A percentile compares a stretch with the other conserved stretches of the same genome.
phyloP scores from a whole-genome alignment of 495 filamentous ascomycete genomes.

The Xylaria grammica region DNA sequence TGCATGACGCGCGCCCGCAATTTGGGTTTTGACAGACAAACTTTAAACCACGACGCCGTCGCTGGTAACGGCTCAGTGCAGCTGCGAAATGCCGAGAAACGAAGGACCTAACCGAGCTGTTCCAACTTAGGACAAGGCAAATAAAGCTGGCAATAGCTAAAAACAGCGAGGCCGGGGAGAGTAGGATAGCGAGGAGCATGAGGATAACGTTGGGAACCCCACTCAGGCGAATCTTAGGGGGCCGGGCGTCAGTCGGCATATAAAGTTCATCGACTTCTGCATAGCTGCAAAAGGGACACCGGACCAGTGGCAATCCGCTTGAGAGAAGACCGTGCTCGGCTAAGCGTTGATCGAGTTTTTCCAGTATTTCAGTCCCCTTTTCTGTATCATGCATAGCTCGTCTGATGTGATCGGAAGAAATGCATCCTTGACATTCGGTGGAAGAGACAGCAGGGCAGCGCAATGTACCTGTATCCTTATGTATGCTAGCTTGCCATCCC shows the following conservation, averaged over 20 bases:
- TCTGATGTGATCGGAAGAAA: constrained; percentile 69
- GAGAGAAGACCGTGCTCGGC: constrained; percentile 73
- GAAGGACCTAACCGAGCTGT: constrained; percentile 29
- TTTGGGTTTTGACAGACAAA: constrained; percentile 73
- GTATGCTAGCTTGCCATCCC: constrained; percentile 81
- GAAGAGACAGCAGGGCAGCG: constrained; percentile 77
- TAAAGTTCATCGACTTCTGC: constrained; percentile 85
- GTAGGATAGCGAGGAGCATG: constrained; percentile 48
- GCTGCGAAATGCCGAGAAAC: constrained; percentile 42
- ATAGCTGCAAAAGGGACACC: constrained; percentile 90
- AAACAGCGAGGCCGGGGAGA: constrained; percentile 57
- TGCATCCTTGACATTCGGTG: constrained; percentile 72
- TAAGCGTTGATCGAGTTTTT: constrained; percentile 76
- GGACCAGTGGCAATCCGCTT: constrained; percentile 73
- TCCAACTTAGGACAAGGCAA: constrained; percentile 45
- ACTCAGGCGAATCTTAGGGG: constrained; percentile 56
- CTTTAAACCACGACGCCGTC: constrained; percentile 67
- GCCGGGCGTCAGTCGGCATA: constrained; percentile 53
- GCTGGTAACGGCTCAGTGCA: constrained; percentile 64
- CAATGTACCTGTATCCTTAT: constrained; percentile 70
- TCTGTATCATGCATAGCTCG: constrained; percentile 71
- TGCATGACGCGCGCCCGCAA: constrained; percentile 75
- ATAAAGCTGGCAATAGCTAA: constrained; percentile 46
- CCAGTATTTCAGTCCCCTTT: constrained; percentile 69
- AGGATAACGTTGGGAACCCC: constrained; percentile 53